Percentiles rank a stretch among this genome's conserved stretches.
These are phyloP conservation scores for Nothophoma quercina DNA, from an alignment of 2,329 filamentous ascomycete species.

Conservation along the genomic window DNA sequence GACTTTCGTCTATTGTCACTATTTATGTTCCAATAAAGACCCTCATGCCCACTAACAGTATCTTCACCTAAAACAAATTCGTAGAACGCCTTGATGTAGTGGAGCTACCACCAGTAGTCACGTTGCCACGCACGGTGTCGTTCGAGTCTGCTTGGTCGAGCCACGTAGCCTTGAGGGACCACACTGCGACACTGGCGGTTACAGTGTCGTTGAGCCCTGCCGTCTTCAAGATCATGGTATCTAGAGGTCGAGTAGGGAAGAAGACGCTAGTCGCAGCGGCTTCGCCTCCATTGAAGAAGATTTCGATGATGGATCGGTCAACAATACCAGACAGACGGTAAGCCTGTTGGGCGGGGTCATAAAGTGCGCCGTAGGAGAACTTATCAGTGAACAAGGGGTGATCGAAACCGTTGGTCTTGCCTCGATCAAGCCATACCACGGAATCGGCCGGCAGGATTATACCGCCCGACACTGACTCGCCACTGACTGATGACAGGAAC, in stretches of 20 bases:
- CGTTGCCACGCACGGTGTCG: slow-evolving; percentile 47
- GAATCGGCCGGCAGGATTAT: slow-evolving; percentile 56
- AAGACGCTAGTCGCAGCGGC: slow-evolving; percentile 60
- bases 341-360: slow-evolving; percentile 28
- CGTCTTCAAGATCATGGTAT: slow-evolving; percentile 45
- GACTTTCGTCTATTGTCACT: no score
- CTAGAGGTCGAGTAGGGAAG: slow-evolving; percentile 57
- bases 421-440: slow-evolving; percentile 58
- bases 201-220: slow-evolving; percentile 46
- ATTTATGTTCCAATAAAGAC: no score
- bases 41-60: no score
- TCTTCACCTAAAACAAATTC: background rate
- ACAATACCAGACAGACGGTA: slow-evolving; percentile 59
- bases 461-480: slow-evolving; percentile 60
- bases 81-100: background rate
- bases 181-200: slow-evolving; percentile 50
- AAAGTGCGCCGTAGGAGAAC: slow-evolving; percentile 51
- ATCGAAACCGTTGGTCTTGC: slow-evolving; percentile 58
- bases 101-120: slow-evolving; percentile 24
- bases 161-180: slow-evolving; percentile 51
- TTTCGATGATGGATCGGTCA: slow-evolving; percentile 63
- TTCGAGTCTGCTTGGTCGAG: slow-evolving; percentile 36
- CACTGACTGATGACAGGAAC: slow-evolving; percentile 58
- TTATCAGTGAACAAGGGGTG: slow-evolving; percentile 65
- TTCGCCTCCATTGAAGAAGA: slow-evolving; percentile 62